Evolutionary conservation across 352 stramenopile species (phyloP).

Genomic region (Stramenopiles sp.): DNA sequence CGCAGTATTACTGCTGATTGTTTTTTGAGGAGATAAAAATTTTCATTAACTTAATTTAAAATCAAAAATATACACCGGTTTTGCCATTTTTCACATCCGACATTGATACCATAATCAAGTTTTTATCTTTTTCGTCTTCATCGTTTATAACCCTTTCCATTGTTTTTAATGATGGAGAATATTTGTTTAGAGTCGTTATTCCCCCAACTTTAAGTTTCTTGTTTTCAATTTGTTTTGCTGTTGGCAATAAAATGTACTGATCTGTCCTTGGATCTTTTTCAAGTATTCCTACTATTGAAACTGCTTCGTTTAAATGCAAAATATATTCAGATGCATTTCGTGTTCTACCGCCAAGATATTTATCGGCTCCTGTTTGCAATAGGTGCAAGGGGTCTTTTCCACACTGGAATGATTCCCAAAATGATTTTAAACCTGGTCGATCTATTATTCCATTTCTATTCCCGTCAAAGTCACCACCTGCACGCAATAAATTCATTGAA

Average conservation of each 20-base stretch:
- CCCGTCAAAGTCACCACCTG: not conserved
- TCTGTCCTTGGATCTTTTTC: not conserved
- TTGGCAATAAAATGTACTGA: conserved; percentile 7
- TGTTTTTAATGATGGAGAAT: not conserved
- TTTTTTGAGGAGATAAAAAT: too few relatives aligned
- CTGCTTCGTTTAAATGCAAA: not conserved
- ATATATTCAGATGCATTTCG: not conserved
- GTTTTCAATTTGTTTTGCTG: not conserved
- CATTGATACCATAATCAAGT: conserved; percentile 2
- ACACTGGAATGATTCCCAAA: not conserved
- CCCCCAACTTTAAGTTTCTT: not conserved
- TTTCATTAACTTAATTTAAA: too few relatives aligned
- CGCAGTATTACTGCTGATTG: too few relatives aligned
- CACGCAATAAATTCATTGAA: not conserved
- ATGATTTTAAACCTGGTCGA: not conserved
- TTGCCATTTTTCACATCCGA: too few relatives aligned
- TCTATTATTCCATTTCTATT: conserved; percentile 3
- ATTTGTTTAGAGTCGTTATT: not conserved
- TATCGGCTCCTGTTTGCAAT: not conserved
- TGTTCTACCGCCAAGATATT: not conserved
- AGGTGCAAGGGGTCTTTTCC: not conserved
- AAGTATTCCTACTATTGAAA: not conserved
- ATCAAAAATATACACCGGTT: too few relatives aligned
- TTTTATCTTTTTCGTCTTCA: conserved; percentile 4
- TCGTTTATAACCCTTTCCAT: too few relatives aligned